phyloP scores from a whole-genome alignment of 2,329 filamentous ascomycete species.

The Clonostachys chloroleuca region DNA sequence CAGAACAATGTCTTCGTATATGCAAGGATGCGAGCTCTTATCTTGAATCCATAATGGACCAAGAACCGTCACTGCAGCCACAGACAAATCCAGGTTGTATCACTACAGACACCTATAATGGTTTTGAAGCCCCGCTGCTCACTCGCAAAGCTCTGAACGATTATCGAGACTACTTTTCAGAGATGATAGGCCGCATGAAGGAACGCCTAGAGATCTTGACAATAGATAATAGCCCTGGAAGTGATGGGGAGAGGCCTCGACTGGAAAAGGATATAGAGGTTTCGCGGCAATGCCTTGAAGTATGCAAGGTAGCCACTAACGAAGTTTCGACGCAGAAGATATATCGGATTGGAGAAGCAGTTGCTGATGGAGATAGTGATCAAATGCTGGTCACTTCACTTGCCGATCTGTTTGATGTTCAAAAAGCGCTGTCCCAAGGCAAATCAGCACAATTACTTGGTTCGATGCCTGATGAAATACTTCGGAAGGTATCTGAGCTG shows the following conservation, averaged over 20 bases:
- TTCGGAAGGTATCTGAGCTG: background rate
- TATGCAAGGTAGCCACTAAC: no score
- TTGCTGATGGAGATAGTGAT: no score
- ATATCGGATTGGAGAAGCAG: no score
- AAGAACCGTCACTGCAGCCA: background rate
- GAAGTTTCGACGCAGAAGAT: no score
- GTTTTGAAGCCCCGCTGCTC: background rate
- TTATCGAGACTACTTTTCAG: background rate
- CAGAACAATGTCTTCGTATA: background rate
- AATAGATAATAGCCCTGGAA: background rate
- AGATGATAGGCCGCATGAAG: background rate
- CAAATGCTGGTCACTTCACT: no score
- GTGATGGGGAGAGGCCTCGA: no score
- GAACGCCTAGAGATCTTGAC: background rate
- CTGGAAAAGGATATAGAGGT: no score
- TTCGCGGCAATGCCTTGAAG: no score
- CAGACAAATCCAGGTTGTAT: background rate
- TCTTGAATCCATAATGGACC: background rate
- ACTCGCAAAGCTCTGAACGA: background rate
- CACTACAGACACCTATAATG: background rate
- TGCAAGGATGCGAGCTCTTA: background rate
- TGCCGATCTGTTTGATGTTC: no score
- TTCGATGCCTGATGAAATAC: background rate
- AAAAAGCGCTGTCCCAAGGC: no score
- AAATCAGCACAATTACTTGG: no score